Conservation (phyloP, 768 basidiomycete species). For the Clitopilus passeckerianus region DNA sequence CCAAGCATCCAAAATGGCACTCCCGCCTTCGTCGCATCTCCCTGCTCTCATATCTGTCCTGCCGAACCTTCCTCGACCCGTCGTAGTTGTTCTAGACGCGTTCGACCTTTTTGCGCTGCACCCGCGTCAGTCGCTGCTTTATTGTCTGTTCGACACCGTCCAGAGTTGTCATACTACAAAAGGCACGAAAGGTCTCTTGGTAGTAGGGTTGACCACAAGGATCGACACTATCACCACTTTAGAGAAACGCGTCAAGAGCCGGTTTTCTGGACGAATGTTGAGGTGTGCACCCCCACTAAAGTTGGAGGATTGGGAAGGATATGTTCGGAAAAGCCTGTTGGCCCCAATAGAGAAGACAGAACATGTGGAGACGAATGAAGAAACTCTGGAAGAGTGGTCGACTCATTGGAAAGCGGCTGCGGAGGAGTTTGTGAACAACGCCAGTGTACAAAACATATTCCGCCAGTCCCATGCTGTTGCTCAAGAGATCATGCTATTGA, state of each 20-base stretch:
- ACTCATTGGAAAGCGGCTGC: conserved; percentile 53
- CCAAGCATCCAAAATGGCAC: conserved; percentile 19
- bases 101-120: conserved; percentile 94
- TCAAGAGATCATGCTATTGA: conserved; percentile 54
- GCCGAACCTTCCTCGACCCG: conserved; percentile 74
- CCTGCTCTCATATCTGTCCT: conserved; percentile 72
- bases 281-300: conserved; percentile 61
- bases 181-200: conserved; percentile 65
- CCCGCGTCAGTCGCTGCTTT: conserved; percentile 87
- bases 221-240: conserved; percentile 85
- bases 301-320: conserved; percentile 42
- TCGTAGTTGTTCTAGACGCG: conserved; percentile 81
- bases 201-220: conserved; percentile 83
- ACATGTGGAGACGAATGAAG: conserved; percentile 14
- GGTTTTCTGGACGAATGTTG: conserved; percentile 91
- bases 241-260: conserved; percentile 96
- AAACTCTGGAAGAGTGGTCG: conserved; percentile 49
- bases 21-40: conserved; percentile 67
- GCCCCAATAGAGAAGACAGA: conserved; percentile 16
- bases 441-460: conserved; percentile 36
- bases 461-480: conserved; percentile 59
- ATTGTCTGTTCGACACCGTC: conserved; percentile 92
- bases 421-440: conserved; percentile 50
- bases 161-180: conserved; percentile 72
- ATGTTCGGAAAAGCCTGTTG: conserved; percentile 44